A percentile compares a stretch with the other conserved stretches of the same genome.
These are phyloP conservation scores for Ceriops zippeliana DNA, from an alignment of 345 rosid species.

Conservation along the genomic window DNA sequence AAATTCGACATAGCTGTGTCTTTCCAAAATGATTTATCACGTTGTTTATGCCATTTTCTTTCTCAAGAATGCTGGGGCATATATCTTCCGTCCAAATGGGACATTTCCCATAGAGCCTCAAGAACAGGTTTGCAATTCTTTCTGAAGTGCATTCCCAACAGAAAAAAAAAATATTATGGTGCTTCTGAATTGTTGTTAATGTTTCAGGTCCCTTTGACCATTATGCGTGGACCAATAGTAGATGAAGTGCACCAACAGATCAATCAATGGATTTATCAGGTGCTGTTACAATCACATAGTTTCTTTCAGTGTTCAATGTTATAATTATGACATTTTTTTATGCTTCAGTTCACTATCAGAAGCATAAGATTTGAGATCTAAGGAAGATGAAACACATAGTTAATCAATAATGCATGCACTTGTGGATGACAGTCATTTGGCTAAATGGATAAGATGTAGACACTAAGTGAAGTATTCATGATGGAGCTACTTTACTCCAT, in stretches of 20 bases:
- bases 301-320: constrained; percentile 10
- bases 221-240: constrained; percentile 62
- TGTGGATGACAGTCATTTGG: too few relatives aligned
- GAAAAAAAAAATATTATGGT: constrained; percentile 10
- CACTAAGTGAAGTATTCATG: too few relatives aligned
- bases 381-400: constrained; percentile 4
- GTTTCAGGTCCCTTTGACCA: constrained; percentile 64
- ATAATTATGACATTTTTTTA: constrained; percentile 4
- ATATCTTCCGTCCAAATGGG: constrained; percentile 93
- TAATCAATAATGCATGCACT: neutral
- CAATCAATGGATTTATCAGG: constrained; percentile 91
- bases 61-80: constrained; percentile 80
- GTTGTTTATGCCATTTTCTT: neutral
- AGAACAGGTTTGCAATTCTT: constrained; percentile 49
- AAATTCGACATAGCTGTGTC: constrained; percentile 4
- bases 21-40: constrained; percentile 14
- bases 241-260: constrained; percentile 85
- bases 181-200: constrained; percentile 7
- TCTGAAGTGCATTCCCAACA: constrained; percentile 12
- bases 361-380: neutral
- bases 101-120: constrained; percentile 52
- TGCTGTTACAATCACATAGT: constrained; percentile 21
- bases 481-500: neutral
- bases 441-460: too few relatives aligned
- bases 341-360: constrained; percentile 1